A percentile compares a stretch with the other conserved stretches of the same genome.
phyloP scores from a whole-genome alignment of 2,329 filamentous ascomycete species.

The Daldinia sp. region DNA sequence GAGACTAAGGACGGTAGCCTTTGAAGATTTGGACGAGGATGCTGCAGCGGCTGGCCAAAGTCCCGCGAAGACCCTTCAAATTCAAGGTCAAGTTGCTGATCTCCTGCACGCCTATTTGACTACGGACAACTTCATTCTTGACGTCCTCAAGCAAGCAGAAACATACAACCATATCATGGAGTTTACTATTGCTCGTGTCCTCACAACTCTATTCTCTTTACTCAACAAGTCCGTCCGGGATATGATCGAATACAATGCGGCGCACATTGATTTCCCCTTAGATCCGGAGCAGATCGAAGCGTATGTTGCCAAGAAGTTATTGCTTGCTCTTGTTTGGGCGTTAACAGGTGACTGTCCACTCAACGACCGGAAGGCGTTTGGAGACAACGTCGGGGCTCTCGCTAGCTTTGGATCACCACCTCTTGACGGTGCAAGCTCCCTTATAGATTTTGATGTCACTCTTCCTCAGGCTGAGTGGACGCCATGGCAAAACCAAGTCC shows the following conservation, averaged over 20 bases:
- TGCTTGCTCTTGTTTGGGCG: slow-evolving; percentile 93
- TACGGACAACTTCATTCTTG: slow-evolving; percentile 80
- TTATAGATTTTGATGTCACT: slow-evolving; percentile 95
- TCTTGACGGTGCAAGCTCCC: slow-evolving; percentile 77
- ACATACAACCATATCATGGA: slow-evolving; percentile 97
- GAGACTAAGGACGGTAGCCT: slow-evolving; percentile 79
- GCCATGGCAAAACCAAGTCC: slow-evolving; percentile 94
- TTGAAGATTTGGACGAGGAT: slow-evolving; percentile 97
- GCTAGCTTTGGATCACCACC: slow-evolving; percentile 87
- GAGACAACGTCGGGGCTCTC: slow-evolving; percentile 81
- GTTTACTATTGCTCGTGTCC: slow-evolving; percentile 87
- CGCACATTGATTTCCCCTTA: slow-evolving; percentile 92
- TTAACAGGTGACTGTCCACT: slow-evolving; percentile 95
- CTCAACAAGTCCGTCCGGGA: slow-evolving; percentile 93
- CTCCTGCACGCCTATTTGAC: slow-evolving; percentile 79
- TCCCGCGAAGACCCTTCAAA: slow-evolving; percentile 78
- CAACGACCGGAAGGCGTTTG: slow-evolving; percentile 85
- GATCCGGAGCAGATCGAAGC: slow-evolving; percentile 89
- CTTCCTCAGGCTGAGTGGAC: slow-evolving; percentile 90
- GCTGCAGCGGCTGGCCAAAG: slow-evolving; percentile 77
- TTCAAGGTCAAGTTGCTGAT: slow-evolving; percentile 82
- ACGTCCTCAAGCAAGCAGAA: slow-evolving; percentile 78
- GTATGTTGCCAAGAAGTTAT: slow-evolving; percentile 91
- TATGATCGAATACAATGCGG: slow-evolving; percentile 93
- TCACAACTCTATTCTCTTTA: slow-evolving; percentile 93